Percentiles rank a stretch among this genome's conserved stretches.
Evolutionary conservation across 306 rosid species (phyloP).

Genomic region (Acacia acuminata): DNA sequence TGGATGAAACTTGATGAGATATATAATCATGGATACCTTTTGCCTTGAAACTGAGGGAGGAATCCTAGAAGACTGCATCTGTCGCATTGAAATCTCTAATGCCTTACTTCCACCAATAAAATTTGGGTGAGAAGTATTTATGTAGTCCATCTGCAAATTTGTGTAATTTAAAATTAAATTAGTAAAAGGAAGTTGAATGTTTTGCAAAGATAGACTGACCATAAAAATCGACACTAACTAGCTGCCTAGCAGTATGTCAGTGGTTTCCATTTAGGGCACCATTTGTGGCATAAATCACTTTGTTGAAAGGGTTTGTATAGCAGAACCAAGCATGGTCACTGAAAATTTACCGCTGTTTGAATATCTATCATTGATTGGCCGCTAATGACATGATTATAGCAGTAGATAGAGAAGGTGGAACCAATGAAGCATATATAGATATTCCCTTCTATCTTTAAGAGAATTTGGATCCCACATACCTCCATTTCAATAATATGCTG

Average conservation of each 20-base stretch:
- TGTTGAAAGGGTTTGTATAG: not conserved
- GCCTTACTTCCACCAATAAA: constrained; percentile 98
- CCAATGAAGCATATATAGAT: not conserved
- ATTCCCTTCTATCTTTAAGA: not conserved
- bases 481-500: constrained; percentile 90
- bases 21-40: constrained; percentile 48
- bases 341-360: constrained; percentile 20
- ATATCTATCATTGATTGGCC: constrained; percentile 3
- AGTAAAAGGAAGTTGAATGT: constrained; percentile 15
- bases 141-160: constrained; percentile 85
- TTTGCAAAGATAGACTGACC: not conserved
- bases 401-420: not conserved
- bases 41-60: constrained; percentile 58
- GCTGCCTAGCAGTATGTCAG: not conserved
- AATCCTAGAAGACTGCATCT: constrained; percentile 60
- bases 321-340: not conserved
- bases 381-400: not conserved
- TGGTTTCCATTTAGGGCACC: not conserved
- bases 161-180: constrained; percentile 33
- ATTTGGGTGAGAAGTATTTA: constrained; percentile 96
- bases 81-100: constrained; percentile 71
- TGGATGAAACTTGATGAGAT: constrained; percentile 13
- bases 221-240: not conserved
- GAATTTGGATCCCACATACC: constrained; percentile 47
- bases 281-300: not conserved